A percentile compares a stretch with the other conserved stretches of the same genome.
These are phyloP conservation scores for Candida qinlingensis DNA, from an alignment of 805 yeast genomes.

Conservation along the genomic window DNA sequence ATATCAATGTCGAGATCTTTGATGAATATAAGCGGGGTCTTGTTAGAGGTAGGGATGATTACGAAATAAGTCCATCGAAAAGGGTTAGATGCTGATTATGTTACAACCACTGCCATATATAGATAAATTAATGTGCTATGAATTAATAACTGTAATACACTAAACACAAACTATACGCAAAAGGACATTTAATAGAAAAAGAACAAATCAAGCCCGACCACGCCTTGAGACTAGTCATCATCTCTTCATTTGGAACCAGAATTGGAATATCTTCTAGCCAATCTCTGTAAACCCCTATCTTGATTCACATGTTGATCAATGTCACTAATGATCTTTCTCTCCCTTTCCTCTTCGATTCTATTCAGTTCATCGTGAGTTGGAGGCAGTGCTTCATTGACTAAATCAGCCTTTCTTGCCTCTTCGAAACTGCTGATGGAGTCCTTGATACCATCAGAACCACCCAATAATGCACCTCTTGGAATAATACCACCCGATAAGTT, in stretches of 20 bases:
- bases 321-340: constrained; percentile 33
- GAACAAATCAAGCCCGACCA: background rate
- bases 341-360: constrained; percentile 40
- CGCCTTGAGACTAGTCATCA: background rate
- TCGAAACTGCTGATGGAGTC: constrained; percentile 67
- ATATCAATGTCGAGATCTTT: constrained; percentile 11
- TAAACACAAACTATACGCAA: background rate
- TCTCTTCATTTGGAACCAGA: background rate
- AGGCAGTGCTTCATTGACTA: constrained; percentile 83
- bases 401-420: constrained; percentile 77
- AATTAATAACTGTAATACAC: background rate
- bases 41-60: constrained; percentile 17
- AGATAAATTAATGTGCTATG: background rate
- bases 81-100: constrained; percentile 1
- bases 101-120: background rate
- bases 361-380: constrained; percentile 61
- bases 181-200: background rate
- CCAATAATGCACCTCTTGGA: constrained; percentile 81
- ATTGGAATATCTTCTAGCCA: constrained; percentile 23
- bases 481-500: constrained; percentile 65
- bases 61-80: background rate
- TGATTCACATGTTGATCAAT: constrained; percentile 26
- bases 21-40: constrained; percentile 12
- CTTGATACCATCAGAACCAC: constrained; percentile 77
- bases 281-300: constrained; percentile 20